phyloP scores from a whole-genome alignment of 2,329 filamentous ascomycete genomes.

The Whalleya microplaca region DNA sequence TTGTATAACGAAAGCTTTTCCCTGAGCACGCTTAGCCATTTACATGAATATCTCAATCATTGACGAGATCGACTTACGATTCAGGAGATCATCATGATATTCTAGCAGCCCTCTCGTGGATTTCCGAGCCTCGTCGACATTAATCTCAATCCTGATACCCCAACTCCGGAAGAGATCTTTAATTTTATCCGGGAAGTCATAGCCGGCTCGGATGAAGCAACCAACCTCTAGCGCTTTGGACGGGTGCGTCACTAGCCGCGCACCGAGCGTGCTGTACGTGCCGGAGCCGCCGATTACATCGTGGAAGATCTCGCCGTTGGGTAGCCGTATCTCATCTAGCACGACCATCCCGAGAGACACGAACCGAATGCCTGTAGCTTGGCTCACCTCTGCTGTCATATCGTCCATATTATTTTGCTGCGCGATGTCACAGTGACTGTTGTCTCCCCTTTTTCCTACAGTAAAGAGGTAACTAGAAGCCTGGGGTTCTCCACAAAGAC shows the following conservation, averaged over 20 bases:
- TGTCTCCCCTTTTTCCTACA: no score
- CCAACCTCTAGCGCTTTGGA: slow-evolving; percentile 1
- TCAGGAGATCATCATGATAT: slow-evolving; percentile 35
- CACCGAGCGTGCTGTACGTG: slow-evolving; percentile 27
- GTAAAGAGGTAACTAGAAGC: no score
- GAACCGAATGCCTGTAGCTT: slow-evolving; percentile 20
- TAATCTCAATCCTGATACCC: slow-evolving; percentile 3
- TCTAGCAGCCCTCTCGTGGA: slow-evolving; percentile 19
- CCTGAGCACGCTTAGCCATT: no score
- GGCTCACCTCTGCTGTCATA: no score
- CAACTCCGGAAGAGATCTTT: not conserved
- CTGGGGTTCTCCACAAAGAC: no score
- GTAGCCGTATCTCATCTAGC: slow-evolving; percentile 40
- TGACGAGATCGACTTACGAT: slow-evolving; percentile 23
- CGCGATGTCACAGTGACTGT: no score
- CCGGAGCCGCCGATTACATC: slow-evolving; percentile 40
- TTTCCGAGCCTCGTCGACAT: not conserved
- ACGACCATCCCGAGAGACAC: slow-evolving; percentile 40
- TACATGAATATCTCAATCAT: no score
- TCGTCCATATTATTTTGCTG: no score
- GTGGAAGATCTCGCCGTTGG: slow-evolving; percentile 25
- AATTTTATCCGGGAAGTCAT: slow-evolving; percentile 18
- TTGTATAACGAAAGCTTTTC: slow-evolving; percentile 27
- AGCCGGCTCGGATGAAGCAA: slow-evolving; percentile 12
- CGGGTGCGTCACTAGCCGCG: slow-evolving; percentile 6